Base-by-base conservation (phyloP, 2,329 filamentous ascomycete genomes). In the Penicillium paneum region DNA sequence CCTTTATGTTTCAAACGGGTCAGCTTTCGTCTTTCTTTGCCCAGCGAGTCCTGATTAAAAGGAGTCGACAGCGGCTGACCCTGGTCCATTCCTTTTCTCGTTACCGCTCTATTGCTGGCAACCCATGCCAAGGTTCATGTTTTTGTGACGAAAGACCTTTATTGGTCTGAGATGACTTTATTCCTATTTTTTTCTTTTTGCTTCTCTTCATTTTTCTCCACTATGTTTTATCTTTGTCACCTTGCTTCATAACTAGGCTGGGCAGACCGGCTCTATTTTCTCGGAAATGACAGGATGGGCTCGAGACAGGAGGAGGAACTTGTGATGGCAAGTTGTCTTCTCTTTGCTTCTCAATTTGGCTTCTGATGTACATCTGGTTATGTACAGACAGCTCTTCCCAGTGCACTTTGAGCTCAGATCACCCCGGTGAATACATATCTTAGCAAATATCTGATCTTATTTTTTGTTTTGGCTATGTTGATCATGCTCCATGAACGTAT, bases 321-420 rank as follows among this genome's bases (percentile, higher is more conserved):
- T 49, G 24, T 13, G 12, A 44, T 34, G 13, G 46, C 50, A 42
- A 12, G 4, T 31, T 53, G 39, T 46, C 34, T 26, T 50, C 38
- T 41, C 44, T 54, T 42, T 6, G 29, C 52, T 44, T 52, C 46
- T 49, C 41, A 12, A 50, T 55, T 45, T 52, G 54, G 58, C 43
- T 55, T 52, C 51, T 56, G 52, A 35, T 55, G 63, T 62, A 55
- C 63, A 65, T 64, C 63, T 54, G 63, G 63, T 59, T 49, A 65
- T 65, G 63, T 60, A 60, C 62, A 54, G 29, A 15, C 46, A 54
- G 56, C 17, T 56, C 46, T 49, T 19, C 54, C 49, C 35, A 34
- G 13, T 50, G 36, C 36, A 34, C 31, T 29, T 41, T 52, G 41
- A 32, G 49, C 26, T 42, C 50, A 34, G 21, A 46, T 52, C 47